phyloP scores from a whole-genome alignment of 192 early-diverging fungal species.

The Coemansia sp. region DNA sequence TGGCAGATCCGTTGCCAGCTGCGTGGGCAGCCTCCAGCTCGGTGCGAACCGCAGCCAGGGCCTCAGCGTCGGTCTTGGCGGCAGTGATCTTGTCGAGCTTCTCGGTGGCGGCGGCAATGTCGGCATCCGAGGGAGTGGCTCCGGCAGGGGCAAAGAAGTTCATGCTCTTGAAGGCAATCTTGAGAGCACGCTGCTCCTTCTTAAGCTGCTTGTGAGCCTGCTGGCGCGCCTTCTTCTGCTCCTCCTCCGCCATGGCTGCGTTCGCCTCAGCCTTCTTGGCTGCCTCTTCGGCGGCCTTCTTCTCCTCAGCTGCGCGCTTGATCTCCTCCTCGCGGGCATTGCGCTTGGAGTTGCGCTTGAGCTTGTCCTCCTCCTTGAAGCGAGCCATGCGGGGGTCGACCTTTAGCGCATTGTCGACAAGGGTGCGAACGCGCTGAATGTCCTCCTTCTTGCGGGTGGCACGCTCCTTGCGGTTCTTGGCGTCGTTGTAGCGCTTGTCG shows the following conservation, averaged over 20 bases:
- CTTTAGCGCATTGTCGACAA: conserved; percentile 82
- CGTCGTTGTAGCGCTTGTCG: conserved; percentile 92
- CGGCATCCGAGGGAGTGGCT: conserved; percentile 52
- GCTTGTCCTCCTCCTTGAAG: conserved; percentile 90
- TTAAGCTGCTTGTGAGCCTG: conserved; percentile 81
- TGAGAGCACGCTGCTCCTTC: conserved; percentile 90
- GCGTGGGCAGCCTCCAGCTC: conserved; percentile 64
- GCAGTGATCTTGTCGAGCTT: conserved; percentile 76
- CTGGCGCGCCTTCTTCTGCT: conserved; percentile 83
- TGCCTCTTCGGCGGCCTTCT: conserved; percentile 58
- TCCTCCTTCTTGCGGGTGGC: conserved; percentile 97
- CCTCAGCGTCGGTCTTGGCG: conserved; percentile 60
- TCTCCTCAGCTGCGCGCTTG: conserved; percentile 41
- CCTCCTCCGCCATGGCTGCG: conserved; percentile 64
- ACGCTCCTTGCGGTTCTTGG: conserved; percentile 92
- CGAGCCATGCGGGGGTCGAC: conserved; percentile 86
- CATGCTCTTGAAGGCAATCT: conserved; percentile 70
- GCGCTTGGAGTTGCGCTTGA: conserved; percentile 87
- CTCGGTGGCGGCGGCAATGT: conserved; percentile 68
- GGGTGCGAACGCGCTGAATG: conserved; percentile 76
- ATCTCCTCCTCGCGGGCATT: conserved; percentile 77
- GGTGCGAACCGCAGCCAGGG: conserved; percentile 57
- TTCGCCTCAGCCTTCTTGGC: conserved; percentile 60
- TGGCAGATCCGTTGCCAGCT: conserved; percentile 61
- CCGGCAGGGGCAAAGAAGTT: conserved; percentile 72